Evolutionary conservation across 139 green algal species (phyloP).

Genomic region (Ettlia oleoabundans): DNA sequence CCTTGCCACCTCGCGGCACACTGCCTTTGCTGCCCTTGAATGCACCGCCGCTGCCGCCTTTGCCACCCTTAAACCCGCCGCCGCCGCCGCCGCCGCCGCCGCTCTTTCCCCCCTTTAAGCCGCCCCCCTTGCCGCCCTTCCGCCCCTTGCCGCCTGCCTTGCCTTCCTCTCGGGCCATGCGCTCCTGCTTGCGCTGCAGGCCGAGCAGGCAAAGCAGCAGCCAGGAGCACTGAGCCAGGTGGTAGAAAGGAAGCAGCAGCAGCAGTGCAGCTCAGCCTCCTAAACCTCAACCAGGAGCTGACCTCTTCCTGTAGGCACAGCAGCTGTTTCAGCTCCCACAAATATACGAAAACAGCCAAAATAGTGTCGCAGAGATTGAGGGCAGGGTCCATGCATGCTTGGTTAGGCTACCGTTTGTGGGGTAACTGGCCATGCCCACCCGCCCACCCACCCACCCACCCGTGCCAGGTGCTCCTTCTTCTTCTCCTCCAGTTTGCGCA

Average conservation of each 20-base stretch:
- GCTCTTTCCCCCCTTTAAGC: neutral
- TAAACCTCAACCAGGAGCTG: too few species aligned
- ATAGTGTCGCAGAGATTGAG: too few species aligned
- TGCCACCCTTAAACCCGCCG: conserved; percentile 17
- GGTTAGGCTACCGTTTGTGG: too few species aligned
- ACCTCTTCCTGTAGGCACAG: too few species aligned
- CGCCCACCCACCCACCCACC: neutral
- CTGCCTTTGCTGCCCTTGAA: conserved; percentile 28
- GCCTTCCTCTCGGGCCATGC: neutral
- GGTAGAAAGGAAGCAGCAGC: neutral
- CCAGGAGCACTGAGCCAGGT: neutral
- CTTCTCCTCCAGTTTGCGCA: conserved; percentile 23
- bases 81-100: neutral
- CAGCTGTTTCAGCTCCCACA: too few species aligned
- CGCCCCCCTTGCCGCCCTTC: conserved; percentile 4
- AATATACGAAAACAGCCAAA: too few species aligned
- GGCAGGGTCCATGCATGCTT: too few species aligned
- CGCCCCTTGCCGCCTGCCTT: neutral
- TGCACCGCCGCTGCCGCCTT: neutral
- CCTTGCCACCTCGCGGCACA: conserved; percentile 15
- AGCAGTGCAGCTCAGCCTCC: neutral
- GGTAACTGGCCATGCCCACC: neutral
- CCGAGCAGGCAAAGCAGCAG: neutral
- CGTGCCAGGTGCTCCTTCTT: conserved; percentile 40
- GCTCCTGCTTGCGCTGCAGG: conserved; percentile 20